A percentile compares a stretch with the other conserved stretches of the same genome.
Evolutionary conservation across 75 land plant genomes (phyloP).

Genomic region (Ceratopteris richardii): DNA sequence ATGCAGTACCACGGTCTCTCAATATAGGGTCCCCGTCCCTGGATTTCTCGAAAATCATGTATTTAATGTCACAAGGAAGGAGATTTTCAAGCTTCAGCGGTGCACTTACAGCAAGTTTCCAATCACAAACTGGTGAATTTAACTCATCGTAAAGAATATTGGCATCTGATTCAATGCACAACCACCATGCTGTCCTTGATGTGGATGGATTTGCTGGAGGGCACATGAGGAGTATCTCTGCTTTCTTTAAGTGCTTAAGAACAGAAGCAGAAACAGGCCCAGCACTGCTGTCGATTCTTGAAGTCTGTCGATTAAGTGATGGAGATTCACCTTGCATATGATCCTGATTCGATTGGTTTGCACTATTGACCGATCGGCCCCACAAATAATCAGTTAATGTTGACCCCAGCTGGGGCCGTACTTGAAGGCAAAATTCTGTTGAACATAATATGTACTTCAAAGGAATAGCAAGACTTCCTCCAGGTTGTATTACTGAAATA

Average conservation of each 20-base stretch:
- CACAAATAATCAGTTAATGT: conserved; percentile 45
- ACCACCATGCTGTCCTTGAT: conserved; percentile 49
- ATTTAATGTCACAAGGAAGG: conserved; percentile 81
- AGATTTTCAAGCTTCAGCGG: conserved; percentile 85
- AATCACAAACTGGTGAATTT: conserved; percentile 77
- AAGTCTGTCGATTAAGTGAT: conserved; percentile 19
- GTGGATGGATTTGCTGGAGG: conserved; percentile 16
- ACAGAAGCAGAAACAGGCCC: conserved; percentile 24
- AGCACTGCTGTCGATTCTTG: conserved; percentile 21
- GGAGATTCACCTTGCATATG: conserved; percentile 8
- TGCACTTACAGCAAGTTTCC: conserved; percentile 76
- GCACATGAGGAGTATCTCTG: conserved; percentile 54
- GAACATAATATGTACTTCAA: conserved; percentile 35
- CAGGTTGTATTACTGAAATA: conserved; percentile 43
- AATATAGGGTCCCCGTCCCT: conserved; percentile 48
- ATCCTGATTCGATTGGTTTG: not conserved
- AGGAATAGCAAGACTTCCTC: conserved; percentile 52
- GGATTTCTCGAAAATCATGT: conserved; percentile 72
- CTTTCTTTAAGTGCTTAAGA: conserved; percentile 69
- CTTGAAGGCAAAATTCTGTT: conserved; percentile 62
- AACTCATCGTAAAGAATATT: conserved; percentile 72
- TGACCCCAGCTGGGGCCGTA: conserved; percentile 54
- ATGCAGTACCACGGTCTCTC: conserved; percentile 52
- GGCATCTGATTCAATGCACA: conserved; percentile 74
- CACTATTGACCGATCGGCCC: conserved; percentile 41